Percentiles rank a stretch among this genome's conserved stretches.
Evolutionary conservation across 2,329 filamentous ascomycete genomes (phyloP).

Genomic region (Aspergillus arachidicola): DNA sequence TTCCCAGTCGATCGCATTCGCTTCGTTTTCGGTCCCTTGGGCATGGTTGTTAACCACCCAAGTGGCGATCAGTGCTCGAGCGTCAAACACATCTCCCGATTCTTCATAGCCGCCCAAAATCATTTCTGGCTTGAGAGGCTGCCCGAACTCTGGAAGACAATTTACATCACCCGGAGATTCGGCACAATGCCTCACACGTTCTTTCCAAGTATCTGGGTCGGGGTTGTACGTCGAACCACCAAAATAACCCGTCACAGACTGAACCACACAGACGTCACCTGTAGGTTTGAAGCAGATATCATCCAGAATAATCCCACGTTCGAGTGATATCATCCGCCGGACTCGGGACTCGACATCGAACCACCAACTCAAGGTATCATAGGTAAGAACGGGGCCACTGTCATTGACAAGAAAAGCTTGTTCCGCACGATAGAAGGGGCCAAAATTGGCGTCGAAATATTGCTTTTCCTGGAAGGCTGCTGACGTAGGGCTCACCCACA

Average conservation of each 20-base stretch:
- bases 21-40: constrained; percentile 71
- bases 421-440: constrained; percentile 92
- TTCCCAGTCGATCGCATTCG: constrained; percentile 87
- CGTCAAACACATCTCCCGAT: constrained; percentile 66
- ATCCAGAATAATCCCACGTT: constrained; percentile 69
- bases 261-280: constrained; percentile 84
- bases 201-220: constrained; percentile 69
- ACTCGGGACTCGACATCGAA: constrained; percentile 83
- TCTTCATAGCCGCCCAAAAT: constrained; percentile 80
- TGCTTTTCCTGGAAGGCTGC: constrained; percentile 87
- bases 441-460: constrained; percentile 92
- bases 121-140: constrained; percentile 82
- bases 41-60: constrained; percentile 91
- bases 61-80: constrained; percentile 80
- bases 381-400: constrained; percentile 79
- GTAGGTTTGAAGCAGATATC: constrained; percentile 95
- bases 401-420: constrained; percentile 95
- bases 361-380: constrained; percentile 92
- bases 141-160: constrained; percentile 85
- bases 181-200: constrained; percentile 72
- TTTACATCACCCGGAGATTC: constrained; percentile 69
- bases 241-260: constrained; percentile 91
- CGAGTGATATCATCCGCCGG: constrained; percentile 68
- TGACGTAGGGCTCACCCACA: constrained; percentile 97
- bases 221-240: constrained; percentile 66